Evolutionary conservation across 495 filamentous ascomycete species (phyloP).

Genomic region (Pyrenula massariospora): DNA sequence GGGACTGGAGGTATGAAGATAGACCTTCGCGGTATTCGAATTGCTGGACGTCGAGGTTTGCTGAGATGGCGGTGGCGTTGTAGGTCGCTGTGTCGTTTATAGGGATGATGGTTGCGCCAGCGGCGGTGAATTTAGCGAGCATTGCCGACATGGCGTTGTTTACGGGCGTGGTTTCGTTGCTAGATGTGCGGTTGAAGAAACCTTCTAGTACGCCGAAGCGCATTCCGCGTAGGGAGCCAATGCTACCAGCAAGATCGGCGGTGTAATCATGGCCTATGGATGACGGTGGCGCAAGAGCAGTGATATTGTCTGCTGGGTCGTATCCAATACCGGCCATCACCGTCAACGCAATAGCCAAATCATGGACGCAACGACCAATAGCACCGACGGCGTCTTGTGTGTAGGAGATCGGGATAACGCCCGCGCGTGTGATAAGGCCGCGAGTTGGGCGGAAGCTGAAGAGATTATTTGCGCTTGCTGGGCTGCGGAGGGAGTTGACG

Average conservation of each 20-base stretch:
- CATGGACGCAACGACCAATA: constrained; percentile 40
- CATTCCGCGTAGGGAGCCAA: constrained; percentile 24
- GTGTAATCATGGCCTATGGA: not conserved
- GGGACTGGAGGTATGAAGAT: constrained; percentile 1
- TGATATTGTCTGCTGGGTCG: constrained; percentile 30
- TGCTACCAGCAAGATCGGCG: constrained; percentile 22
- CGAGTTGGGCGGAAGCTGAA: constrained; percentile 49
- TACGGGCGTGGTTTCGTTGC: constrained; percentile 39
- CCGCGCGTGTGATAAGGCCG: constrained; percentile 38
- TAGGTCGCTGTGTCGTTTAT: constrained; percentile 35
- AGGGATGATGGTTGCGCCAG: constrained; percentile 29
- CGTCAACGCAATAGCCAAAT: constrained; percentile 40
- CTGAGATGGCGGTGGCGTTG: constrained; percentile 30
- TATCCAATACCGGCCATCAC: constrained; percentile 42
- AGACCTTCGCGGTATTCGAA: constrained; percentile 43
- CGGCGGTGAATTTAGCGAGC: constrained; percentile 18
- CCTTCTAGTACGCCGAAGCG: constrained; percentile 35
- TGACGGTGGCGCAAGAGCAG: constrained; percentile 21
- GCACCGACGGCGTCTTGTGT: constrained; percentile 53
- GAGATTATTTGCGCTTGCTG: constrained; percentile 48
- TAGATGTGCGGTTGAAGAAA: constrained; percentile 29
- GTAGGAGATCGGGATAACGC: constrained; percentile 47
- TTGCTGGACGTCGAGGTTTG: constrained; percentile 39
- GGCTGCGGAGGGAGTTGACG: constrained; percentile 49
- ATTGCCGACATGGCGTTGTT: constrained; percentile 29